Percentiles rank a stretch among this genome's conserved stretches.
phyloP scores from a whole-genome alignment of 1,284 basidiomycete genomes.

The Trametes sp. region DNA sequence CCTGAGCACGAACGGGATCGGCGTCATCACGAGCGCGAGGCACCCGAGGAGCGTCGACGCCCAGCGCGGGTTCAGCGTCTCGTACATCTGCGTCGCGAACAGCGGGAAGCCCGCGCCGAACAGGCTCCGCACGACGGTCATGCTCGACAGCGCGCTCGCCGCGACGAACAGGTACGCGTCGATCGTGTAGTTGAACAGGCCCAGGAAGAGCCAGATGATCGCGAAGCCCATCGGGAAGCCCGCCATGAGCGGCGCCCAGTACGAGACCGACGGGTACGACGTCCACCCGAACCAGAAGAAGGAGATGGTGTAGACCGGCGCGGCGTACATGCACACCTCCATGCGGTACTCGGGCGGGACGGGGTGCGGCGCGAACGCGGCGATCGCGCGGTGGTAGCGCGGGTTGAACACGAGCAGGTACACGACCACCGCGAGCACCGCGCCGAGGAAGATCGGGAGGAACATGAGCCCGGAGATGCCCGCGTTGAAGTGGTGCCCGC shows the following conservation, averaged over 20 bases:
- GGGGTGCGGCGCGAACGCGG: slow-evolving; percentile 45
- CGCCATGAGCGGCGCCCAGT: slow-evolving; percentile 43
- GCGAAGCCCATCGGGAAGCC: slow-evolving; percentile 39
- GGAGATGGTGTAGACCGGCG: slow-evolving; percentile 49
- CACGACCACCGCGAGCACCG: slow-evolving; percentile 31
- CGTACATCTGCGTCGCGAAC: slow-evolving; percentile 48
- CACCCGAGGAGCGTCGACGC: slow-evolving; percentile 44
- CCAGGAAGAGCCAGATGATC: slow-evolving; percentile 42
- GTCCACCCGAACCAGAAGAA: slow-evolving; percentile 59
- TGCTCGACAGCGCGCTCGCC: slow-evolving; percentile 46
- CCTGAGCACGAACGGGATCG: slow-evolving; percentile 45
- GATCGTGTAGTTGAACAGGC: slow-evolving; percentile 48
- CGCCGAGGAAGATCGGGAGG: slow-evolving; percentile 53
- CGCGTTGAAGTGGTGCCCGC: slow-evolving; percentile 45
- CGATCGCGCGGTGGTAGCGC: slow-evolving; percentile 39
- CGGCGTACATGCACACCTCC: slow-evolving; percentile 49
- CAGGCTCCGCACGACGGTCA: slow-evolving; percentile 45
- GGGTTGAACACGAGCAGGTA: slow-evolving; percentile 43
- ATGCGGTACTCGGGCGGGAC: slow-evolving; percentile 57
- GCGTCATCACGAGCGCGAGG: slow-evolving; percentile 40
- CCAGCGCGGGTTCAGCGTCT: slow-evolving; percentile 45
- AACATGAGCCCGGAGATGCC: slow-evolving; percentile 53
- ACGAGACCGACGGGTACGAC: slow-evolving; percentile 39
- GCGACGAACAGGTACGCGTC: slow-evolving; percentile 48
- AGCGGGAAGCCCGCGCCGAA: slow-evolving; percentile 49